Evolutionary conservation across 768 basidiomycete genomes (phyloP).

Genomic region (Kwoniella bestiolae): DNA sequence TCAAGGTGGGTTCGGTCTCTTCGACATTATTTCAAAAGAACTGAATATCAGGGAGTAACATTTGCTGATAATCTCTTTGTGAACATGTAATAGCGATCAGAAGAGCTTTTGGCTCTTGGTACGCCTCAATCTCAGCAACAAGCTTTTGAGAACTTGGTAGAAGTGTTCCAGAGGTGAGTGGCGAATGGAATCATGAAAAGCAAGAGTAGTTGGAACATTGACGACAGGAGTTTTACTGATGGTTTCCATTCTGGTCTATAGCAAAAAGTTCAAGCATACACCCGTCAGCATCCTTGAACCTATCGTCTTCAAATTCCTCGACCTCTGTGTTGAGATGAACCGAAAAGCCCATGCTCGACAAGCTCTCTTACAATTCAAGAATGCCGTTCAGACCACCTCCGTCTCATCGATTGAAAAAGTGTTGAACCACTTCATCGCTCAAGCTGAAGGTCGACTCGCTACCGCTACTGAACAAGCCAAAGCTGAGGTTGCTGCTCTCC

Average conservation of each 20-base stretch:
- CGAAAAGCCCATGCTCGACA: conserved; percentile 93
- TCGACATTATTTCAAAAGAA: neutral
- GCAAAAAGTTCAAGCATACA: conserved; percentile 89
- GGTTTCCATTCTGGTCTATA: conserved; percentile 19
- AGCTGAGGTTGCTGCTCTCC: conserved; percentile 52
- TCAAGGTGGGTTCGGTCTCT: conserved; percentile 52
- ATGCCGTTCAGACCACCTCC: conserved; percentile 90
- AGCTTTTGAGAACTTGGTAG: conserved; percentile 54
- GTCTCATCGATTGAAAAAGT: conserved; percentile 90
- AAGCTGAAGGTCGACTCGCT: conserved; percentile 54
- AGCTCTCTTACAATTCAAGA: conserved; percentile 96
- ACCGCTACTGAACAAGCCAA: conserved; percentile 58
- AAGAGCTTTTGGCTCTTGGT: conserved; percentile 55
- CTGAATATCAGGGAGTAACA: neutral
- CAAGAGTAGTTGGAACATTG: neutral
- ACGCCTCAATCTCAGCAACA: conserved; percentile 55
- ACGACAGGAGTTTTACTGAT: neutral
- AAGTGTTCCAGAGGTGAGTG: conserved; percentile 56
- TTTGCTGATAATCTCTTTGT: neutral
- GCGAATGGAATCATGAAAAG: conserved; percentile 1
- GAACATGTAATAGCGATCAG: conserved; percentile 46
- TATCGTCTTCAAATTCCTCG: conserved; percentile 92
- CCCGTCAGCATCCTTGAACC: conserved; percentile 87
- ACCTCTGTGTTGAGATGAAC: conserved; percentile 92
- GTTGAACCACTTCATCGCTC: conserved; percentile 76